phyloP scores from a whole-genome alignment of 768 basidiomycete species.

The Boletales sp. region DNA sequence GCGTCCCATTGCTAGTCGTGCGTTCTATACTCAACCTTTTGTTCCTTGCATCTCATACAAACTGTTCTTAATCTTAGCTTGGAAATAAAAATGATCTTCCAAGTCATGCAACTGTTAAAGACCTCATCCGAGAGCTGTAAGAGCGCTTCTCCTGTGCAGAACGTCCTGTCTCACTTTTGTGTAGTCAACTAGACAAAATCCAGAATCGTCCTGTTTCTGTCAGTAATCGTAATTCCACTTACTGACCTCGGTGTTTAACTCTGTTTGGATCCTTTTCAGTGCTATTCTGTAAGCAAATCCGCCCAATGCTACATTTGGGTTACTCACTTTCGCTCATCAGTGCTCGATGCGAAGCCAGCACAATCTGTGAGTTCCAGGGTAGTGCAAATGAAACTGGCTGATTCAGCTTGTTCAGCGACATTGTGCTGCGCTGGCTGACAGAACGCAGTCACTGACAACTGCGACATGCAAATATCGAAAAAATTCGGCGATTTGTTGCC shows the following conservation, averaged over 20 bases:
- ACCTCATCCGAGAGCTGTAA: slow-evolving; percentile 75
- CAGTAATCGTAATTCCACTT: slow-evolving; percentile 29
- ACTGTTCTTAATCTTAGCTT: slow-evolving; percentile 41
- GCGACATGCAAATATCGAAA: neutral
- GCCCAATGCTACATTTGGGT: neutral
- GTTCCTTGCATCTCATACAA: neutral
- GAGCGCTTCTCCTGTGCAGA: slow-evolving; percentile 14
- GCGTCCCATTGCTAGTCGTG: slow-evolving; percentile 82
- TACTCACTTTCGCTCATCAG: slow-evolving; percentile 36
- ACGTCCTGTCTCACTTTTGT: slow-evolving; percentile 24
- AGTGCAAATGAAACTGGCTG: neutral
- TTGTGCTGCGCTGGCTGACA: slow-evolving; percentile 85
- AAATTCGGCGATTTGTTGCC: neutral
- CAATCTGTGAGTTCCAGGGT: slow-evolving; percentile 60
- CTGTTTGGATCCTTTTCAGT: slow-evolving; percentile 38
- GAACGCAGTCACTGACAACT: slow-evolving; percentile 59
- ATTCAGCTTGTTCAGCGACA: slow-evolving; percentile 49
- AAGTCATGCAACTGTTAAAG: slow-evolving; percentile 73
- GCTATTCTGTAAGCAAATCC: slow-evolving; percentile 63
- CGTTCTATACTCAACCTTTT: slow-evolving; percentile 25
- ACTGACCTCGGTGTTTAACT: neutral
- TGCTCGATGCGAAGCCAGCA: slow-evolving; percentile 97
- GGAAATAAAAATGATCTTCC: slow-evolving; percentile 93
- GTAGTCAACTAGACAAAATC: slow-evolving; percentile 67
- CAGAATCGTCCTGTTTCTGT: slow-evolving; percentile 82